Evolutionary conservation across 2,329 filamentous ascomycete genomes (phyloP), one percentile per base, ranked within the genome.

Genomic region (Venturia pyrina): DNA sequence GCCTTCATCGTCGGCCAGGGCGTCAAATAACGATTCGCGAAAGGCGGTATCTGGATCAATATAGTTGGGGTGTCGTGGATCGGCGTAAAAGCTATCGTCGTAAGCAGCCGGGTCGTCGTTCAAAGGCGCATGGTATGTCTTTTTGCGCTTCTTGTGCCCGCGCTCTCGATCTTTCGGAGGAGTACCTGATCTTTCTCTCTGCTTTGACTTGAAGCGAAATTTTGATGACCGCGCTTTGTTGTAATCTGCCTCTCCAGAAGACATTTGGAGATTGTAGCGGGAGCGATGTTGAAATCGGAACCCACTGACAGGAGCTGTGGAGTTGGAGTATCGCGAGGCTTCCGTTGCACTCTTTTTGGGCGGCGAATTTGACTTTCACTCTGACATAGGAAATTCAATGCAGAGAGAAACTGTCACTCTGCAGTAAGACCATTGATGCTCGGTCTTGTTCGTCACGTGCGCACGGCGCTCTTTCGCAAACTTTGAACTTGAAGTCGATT

Each of bases 1-100:
- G 60, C 93, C 95, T 78, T 99, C 95, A 73, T 98, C 93, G 76
- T 99, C 95, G 46, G 92, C 93, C 77, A 99, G 88, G 41, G 95
- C 95, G 75, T 99, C 95, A 78, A 98, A 98, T 5, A 99, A 87
- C 0, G 92, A 96, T 75, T 96, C 91, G 40, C 91, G 88, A 75
- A 99, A 99, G 0, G 93, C 91, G 0, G 83, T 81, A 50, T 91
- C 87, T 0, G 90, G 83, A 70, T 89, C 85, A 19, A 60, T 21
- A 21, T 44, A 63, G 13, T 68, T 41, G n/a, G 24, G 24, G 17
- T 40, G n/a, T 40, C 46, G 40, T 28, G 61, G 11, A 48, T 66
- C 59, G 46, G 61, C 62, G 21, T 53, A 64, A 61, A 41, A 66
- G 21, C 67, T 63, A 17, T 65, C 69, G n/a, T 65, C 66, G 40